Evolutionary conservation across 2,329 filamentous ascomycete genomes (phyloP), one percentile per base, ranked within the genome.

Genomic region (Leptoxyphium fumago): DNA sequence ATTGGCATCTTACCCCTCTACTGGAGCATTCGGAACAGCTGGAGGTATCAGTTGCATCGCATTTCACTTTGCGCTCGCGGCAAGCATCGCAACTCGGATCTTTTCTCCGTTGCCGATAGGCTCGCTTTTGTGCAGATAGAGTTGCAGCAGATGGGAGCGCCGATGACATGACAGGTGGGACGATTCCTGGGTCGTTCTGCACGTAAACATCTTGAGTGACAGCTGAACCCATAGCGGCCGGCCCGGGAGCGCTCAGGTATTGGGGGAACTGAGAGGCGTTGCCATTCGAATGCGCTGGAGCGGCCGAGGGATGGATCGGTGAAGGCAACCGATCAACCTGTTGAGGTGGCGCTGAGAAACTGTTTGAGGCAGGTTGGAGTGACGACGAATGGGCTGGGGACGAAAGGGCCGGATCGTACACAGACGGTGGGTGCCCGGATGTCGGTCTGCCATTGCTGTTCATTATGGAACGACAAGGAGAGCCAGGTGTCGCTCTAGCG

Each of bases 71-170:
- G 40, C 77, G 72, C 59, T 98, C 91, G 47, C 91, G 77, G 61
- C 91, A 98, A 42, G 91, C 91, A 69, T 98, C 91, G 63, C 91
- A 98, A 58, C 87, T 96, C 1, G 91, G 91, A 56, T 98, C 91
- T 61, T 98, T 98, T 53, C 91, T 77, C 52, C 91, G 74, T 62
- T 98, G 91, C 18, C 91, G 79, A 67, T 96, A 98, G 2, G 91
- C 89, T 59, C 91, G 74, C 64, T 96, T 96, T 62, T 94, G 86
- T 29, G 82, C 76, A 53, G 84, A 82, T 51, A 75, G 62, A 54
- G 70, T 72, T 32, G 73, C 68, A 18, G 68, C 63, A 18, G 59
- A 62, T 29, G 13, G 21, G 44, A 59, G 57, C 10, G 52, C 52
- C 7, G 57, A 55, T 28, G 57, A 60, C 11, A 58, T 54, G 10